Conservation (phyloP, 2,329 filamentous ascomycete species). For the Phyllosticta citribraziliensis region DNA sequence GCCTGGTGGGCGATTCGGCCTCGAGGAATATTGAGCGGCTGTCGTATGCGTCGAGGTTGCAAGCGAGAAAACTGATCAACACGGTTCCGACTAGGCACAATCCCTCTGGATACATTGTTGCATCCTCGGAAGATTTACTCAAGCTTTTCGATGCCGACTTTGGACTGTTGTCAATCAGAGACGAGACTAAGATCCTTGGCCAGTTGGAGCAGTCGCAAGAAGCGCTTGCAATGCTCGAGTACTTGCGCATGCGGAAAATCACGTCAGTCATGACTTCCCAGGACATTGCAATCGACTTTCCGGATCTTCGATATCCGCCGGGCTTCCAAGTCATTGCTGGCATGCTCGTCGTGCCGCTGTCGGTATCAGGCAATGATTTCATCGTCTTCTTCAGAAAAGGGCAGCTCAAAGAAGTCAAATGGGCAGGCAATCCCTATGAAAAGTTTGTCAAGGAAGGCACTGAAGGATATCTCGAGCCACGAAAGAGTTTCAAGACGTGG, state of each 20-base stretch:
- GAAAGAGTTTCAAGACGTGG: slow-evolving; percentile 73
- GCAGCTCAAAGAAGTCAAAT: slow-evolving; percentile 67
- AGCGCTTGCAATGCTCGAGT: slow-evolving; percentile 74
- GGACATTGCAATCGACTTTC: slow-evolving; percentile 67
- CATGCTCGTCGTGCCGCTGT: slow-evolving; percentile 71
- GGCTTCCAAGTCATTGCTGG: slow-evolving; percentile 73
- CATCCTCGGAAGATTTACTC: slow-evolving; percentile 75
- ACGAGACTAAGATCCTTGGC: slow-evolving; percentile 82
- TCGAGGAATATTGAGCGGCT: slow-evolving; percentile 81
- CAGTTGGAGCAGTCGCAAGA: slow-evolving; percentile 68
- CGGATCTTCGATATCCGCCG: slow-evolving; percentile 67
- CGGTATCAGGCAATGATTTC: slow-evolving; percentile 66
- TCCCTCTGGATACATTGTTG: slow-evolving; percentile 81
- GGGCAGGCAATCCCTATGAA: slow-evolving; percentile 80
- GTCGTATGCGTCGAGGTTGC: slow-evolving; percentile 74
- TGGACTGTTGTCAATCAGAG: slow-evolving; percentile 71
- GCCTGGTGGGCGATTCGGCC: slow-evolving; percentile 74
- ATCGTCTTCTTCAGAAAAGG: slow-evolving; percentile 84
- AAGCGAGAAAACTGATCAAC: slow-evolving; percentile 81
- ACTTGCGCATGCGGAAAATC: slow-evolving; percentile 64
- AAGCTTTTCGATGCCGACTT: slow-evolving; percentile 82
- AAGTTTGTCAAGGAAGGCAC: slow-evolving; percentile 66
- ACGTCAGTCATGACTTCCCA: slow-evolving; percentile 69
- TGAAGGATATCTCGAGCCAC: slow-evolving; percentile 63
- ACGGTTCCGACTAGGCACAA: slow-evolving; percentile 72